phyloP scores from a whole-genome alignment of 1,284 basidiomycete genomes.

The Irpex lacteus region DNA sequence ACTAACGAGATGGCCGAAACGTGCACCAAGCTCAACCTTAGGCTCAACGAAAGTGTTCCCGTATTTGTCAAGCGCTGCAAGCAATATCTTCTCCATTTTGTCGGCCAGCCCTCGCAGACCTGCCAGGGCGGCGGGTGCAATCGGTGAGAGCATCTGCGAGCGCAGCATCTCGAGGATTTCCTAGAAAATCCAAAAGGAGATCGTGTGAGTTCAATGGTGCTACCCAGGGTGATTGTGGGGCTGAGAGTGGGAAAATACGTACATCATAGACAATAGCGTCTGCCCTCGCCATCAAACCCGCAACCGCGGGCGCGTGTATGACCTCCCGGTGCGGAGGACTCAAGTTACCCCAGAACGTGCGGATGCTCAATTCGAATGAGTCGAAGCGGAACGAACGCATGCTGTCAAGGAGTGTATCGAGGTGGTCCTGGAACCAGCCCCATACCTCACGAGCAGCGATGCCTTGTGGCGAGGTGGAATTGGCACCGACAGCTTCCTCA shows the following conservation, averaged over 20 bases:
- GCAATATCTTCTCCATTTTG: constrained; percentile 87
- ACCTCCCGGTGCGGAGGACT: constrained; percentile 76
- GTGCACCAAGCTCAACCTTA: constrained; percentile 84
- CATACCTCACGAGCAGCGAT: constrained; percentile 80
- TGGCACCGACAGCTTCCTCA: constrained; percentile 76
- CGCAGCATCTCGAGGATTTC: constrained; percentile 84
- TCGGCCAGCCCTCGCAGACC: constrained; percentile 79
- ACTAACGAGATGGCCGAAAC: constrained; percentile 86
- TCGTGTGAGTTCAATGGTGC: constrained; percentile 7
- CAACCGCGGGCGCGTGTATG: constrained; percentile 83
- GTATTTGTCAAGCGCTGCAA: constrained; percentile 77
- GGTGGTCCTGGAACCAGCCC: constrained; percentile 84
- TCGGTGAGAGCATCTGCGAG: constrained; percentile 78
- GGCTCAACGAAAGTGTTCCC: constrained; percentile 89
- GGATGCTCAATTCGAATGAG: constrained; percentile 82
- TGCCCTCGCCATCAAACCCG: constrained; percentile 83
- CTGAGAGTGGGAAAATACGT: constrained; percentile 28
- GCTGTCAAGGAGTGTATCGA: constrained; percentile 75
- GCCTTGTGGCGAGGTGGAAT: constrained; percentile 68
- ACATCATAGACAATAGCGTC: constrained; percentile 88
- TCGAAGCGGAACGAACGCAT: constrained; percentile 78
- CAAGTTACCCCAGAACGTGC: constrained; percentile 78
- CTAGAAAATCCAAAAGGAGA: constrained; percentile 35
- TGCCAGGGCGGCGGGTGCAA: constrained; percentile 62
- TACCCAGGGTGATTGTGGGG: constrained; percentile 3